Evolutionary conservation across 441 rosid genomes (phyloP).

Genomic region (Eutrema salsugineum): DNA sequence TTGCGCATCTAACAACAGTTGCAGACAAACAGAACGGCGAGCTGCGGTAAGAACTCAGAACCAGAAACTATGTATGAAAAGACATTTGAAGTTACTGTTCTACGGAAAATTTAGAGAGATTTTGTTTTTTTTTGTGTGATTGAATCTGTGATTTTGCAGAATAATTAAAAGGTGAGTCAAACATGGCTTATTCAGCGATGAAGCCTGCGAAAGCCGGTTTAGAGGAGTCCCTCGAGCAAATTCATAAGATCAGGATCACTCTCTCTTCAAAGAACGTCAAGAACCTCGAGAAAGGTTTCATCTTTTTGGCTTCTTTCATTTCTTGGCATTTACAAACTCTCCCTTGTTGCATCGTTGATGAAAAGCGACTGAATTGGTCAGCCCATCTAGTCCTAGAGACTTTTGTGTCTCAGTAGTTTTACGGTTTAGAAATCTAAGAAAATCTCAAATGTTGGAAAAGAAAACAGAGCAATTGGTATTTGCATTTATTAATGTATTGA

Average conservation of each 20-base stretch:
- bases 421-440: neutral
- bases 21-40: too few relatives aligned
- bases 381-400: neutral
- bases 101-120: too few relatives aligned
- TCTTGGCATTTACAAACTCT: neutral
- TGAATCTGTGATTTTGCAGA: neutral
- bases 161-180: neutral
- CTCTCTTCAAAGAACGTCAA: conserved; percentile 1
- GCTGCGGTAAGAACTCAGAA: too few relatives aligned
- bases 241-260: conserved; percentile 7
- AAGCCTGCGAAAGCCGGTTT: neutral
- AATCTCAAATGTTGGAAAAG: neutral
- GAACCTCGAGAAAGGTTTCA: conserved; percentile 6
- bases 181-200: neutral
- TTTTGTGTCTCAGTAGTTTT: neutral
- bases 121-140: neutral
- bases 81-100: too few relatives aligned
- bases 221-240: neutral
- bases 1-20: too few relatives aligned
- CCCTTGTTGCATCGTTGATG: neutral
- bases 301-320: neutral
- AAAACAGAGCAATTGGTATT: neutral
- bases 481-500: neutral
- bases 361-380: neutral
- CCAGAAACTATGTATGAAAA: too few relatives aligned